Evolutionary conservation across 1,284 basidiomycete species (phyloP).

Genomic region (Lignosus rhinocerotis): DNA sequence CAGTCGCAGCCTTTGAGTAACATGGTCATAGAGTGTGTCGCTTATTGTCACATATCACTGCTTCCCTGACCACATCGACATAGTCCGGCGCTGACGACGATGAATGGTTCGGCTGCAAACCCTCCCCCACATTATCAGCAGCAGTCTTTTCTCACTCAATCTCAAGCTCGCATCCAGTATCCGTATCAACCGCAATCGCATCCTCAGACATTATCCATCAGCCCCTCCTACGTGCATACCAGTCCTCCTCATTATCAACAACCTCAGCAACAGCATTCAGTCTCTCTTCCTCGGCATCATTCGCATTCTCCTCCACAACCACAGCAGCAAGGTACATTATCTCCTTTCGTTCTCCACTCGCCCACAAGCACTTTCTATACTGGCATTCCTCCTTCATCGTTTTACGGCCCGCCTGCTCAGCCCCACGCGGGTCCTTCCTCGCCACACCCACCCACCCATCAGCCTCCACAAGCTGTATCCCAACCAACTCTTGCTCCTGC

Average conservation of each 20-base stretch:
- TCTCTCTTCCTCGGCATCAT: conserved; percentile 26
- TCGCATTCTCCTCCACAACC: conserved; percentile 30
- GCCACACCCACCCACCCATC: conserved; percentile 7
- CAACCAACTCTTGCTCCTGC: conserved; percentile 19
- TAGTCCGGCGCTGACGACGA: conserved; percentile 54
- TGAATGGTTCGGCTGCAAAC: conserved; percentile 37
- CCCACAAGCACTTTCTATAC: conserved; percentile 43
- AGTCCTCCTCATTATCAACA: conserved; percentile 40
- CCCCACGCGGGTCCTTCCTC: conserved; percentile 21
- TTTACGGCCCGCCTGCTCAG: conserved; percentile 36
- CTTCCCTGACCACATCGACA: conserved; percentile 9
- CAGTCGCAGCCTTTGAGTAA: conserved; percentile 25
- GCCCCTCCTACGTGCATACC: conserved; percentile 32
- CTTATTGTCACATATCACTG: neutral
- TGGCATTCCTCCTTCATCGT: conserved; percentile 39
- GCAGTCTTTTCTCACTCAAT: conserved; percentile 29
- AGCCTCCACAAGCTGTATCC: conserved; percentile 7
- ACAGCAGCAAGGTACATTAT: conserved; percentile 55
- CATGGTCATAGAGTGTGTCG: conserved; percentile 56
- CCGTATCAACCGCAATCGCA: conserved; percentile 41
- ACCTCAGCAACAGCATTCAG: conserved; percentile 35
- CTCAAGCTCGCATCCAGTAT: conserved; percentile 39
- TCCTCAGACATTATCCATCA: conserved; percentile 38
- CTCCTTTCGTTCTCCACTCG: conserved; percentile 66
- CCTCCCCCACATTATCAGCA: conserved; percentile 41